These are phyloP conservation scores for Colletotrichum kahawae DNA, from an alignment of 2,329 filamentous ascomycete species.

Conservation along the genomic window DNA sequence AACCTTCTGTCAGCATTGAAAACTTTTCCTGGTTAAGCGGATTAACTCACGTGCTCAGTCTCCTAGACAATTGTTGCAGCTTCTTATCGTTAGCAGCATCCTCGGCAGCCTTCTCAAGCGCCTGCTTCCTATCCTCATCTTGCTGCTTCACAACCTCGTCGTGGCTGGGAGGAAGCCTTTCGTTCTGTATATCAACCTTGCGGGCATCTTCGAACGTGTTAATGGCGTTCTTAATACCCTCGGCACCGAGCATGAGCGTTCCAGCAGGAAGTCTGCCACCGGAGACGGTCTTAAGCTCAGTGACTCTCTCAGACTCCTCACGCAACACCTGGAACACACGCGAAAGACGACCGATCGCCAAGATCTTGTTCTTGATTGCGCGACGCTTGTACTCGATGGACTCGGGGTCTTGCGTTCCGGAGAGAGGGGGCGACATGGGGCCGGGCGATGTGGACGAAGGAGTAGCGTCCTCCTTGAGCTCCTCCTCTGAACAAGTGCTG, in stretches of 20 bases:
- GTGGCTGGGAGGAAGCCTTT: conserved; percentile 87
- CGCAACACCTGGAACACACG: conserved; percentile 98
- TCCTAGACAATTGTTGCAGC: conserved; percentile 83
- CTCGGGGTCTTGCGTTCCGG: conserved; percentile 70
- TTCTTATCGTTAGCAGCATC: conserved; percentile 93
- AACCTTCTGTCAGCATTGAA: background rate
- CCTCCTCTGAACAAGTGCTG: conserved; percentile 98
- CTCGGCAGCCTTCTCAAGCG: conserved; percentile 82
- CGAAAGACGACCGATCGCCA: conserved; percentile 94
- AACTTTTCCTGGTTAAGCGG: background rate
- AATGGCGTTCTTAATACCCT: conserved; percentile 98
- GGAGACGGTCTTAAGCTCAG: conserved; percentile 95
- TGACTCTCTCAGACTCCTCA: conserved; percentile 95
- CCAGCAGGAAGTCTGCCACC: conserved; percentile 92
- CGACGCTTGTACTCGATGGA: conserved; percentile 93
- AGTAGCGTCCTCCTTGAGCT: conserved; percentile 88
- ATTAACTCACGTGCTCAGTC: conserved; percentile 89
- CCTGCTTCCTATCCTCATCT: conserved; percentile 80
- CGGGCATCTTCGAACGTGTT: conserved; percentile 95
- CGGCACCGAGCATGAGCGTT: conserved; percentile 96
- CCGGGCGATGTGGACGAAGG: conserved; percentile 72
- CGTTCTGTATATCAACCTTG: conserved; percentile 97
- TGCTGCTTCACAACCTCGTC: conserved; percentile 88
- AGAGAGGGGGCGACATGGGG: conserved; percentile 75
- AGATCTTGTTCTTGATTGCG: conserved; percentile 99